phyloP scores from a whole-genome alignment of 345 rosid species.

The Eucalyptus guilfoylei region DNA sequence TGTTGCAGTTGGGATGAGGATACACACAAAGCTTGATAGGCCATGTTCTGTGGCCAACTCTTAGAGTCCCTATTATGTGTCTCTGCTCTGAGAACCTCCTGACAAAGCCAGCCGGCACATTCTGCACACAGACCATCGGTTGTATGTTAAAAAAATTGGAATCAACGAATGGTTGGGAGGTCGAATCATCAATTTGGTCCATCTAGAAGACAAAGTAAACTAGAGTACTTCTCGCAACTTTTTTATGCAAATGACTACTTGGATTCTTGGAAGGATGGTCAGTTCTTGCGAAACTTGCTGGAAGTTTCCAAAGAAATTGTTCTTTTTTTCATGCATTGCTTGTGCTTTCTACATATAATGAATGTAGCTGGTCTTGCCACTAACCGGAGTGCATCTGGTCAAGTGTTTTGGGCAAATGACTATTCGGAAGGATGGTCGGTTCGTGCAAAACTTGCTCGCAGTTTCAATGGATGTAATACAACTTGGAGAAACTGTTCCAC shows the following conservation, averaged over 20 bases:
- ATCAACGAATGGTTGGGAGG: neutral
- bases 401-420: neutral
- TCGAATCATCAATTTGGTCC: neutral
- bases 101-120: neutral
- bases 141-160: neutral
- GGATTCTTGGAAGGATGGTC: neutral
- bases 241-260: neutral
- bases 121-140: neutral
- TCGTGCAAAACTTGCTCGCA: neutral
- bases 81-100: neutral
- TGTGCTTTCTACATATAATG: neutral
- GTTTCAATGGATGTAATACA: neutral
- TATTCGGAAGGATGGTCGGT: neutral
- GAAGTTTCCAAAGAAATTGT: neutral
- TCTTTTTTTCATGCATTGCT: neutral
- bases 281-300: neutral
- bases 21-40: neutral
- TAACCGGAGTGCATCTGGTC: neutral
- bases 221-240: neutral
- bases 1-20: neutral
- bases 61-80: neutral
- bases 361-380: neutral
- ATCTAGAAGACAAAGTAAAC: neutral
- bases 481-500: neutral
- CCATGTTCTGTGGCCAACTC: neutral